A percentile compares a stretch with the other conserved stretches of the same genome.
Conservation (phyloP, 768 basidiomycete species). For the Candolleomyces aberdarensis region DNA sequence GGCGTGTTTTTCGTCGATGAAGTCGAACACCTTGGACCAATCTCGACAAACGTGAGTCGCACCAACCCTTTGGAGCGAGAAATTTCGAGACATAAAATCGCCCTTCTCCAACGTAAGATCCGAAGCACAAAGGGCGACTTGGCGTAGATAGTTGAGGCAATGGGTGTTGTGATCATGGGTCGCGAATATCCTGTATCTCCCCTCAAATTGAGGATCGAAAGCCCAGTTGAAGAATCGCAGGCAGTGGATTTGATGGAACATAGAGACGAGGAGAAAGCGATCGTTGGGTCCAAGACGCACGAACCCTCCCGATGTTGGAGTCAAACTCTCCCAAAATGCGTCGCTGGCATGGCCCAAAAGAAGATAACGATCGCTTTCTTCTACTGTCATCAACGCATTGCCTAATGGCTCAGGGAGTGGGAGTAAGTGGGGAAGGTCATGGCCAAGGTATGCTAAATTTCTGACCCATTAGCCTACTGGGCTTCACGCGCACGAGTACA, state of each 20-base stretch:
- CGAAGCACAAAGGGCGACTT: conserved; percentile 34
- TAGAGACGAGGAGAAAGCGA: conserved; percentile 28
- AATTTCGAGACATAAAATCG: conserved; percentile 21
- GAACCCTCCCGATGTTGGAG: conserved; percentile 16
- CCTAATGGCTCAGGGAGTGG: conserved; percentile 6
- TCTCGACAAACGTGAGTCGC: conserved; percentile 28
- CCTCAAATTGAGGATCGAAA: conserved; percentile 9
- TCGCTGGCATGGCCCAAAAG: conserved; percentile 20
- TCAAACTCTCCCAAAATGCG: conserved; percentile 27
- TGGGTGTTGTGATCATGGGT: conserved; percentile 25
- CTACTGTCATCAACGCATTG: conserved; percentile 15
- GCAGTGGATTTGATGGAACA: conserved; percentile 39
- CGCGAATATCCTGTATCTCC: neutral
- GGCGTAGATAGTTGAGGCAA: conserved; percentile 39
- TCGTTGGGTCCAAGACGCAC: conserved; percentile 22
- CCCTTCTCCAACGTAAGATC: conserved; percentile 38
- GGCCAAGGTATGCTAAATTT: neutral
- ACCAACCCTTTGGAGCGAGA: conserved; percentile 19
- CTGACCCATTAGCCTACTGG: neutral
- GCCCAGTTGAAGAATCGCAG: conserved; percentile 24
- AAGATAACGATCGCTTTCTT: conserved; percentile 30
- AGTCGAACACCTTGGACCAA: conserved; percentile 22
- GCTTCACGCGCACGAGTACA: neutral
- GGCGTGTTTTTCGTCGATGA: neutral
- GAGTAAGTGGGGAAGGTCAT: conserved; percentile 17